phyloP scores from a whole-genome alignment of 2,329 filamentous ascomycete species.

The Nemania sp. region DNA sequence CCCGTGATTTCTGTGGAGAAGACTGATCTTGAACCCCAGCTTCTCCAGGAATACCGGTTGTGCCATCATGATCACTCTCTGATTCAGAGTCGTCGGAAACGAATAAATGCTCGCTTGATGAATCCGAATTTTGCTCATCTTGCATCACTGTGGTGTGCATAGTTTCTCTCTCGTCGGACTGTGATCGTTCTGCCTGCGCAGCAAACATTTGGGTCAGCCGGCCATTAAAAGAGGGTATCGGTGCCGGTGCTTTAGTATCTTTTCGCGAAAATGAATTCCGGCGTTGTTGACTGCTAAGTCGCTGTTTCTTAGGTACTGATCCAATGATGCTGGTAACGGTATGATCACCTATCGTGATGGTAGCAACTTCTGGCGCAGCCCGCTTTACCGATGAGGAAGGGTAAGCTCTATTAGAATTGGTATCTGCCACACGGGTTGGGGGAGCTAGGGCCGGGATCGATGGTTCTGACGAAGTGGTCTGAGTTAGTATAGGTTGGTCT shows the following conservation, averaged over 20 bases:
- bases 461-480: slow-evolving; percentile 41
- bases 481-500: slow-evolving; percentile 14
- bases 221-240: slow-evolving; percentile 59
- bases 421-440: slow-evolving; percentile 48
- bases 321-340: slow-evolving; percentile 76
- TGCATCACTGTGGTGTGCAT: slow-evolving; percentile 27
- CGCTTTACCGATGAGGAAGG: slow-evolving; percentile 62
- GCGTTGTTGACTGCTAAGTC: slow-evolving; percentile 54
- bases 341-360: slow-evolving; percentile 78
- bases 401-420: slow-evolving; percentile 41
- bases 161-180: slow-evolving; percentile 32
- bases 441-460: slow-evolving; percentile 53
- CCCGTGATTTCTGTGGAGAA: slow-evolving; percentile 24
- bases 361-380: slow-evolving; percentile 72
- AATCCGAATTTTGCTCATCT: slow-evolving; percentile 43
- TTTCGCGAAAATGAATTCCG: slow-evolving; percentile 50
- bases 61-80: slow-evolving; percentile 38
- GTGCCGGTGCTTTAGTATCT: slow-evolving; percentile 39
- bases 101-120: slow-evolving; percentile 48
- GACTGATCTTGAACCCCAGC: slow-evolving; percentile 19
- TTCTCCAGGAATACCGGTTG: slow-evolving; percentile 6
- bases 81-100: slow-evolving; percentile 49
- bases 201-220: slow-evolving; percentile 60
- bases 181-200: slow-evolving; percentile 49
- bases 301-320: slow-evolving; percentile 62